These are phyloP conservation scores for Trifolium pratense DNA, from an alignment of 306 rosid genomes.

Conservation along the genomic window DNA sequence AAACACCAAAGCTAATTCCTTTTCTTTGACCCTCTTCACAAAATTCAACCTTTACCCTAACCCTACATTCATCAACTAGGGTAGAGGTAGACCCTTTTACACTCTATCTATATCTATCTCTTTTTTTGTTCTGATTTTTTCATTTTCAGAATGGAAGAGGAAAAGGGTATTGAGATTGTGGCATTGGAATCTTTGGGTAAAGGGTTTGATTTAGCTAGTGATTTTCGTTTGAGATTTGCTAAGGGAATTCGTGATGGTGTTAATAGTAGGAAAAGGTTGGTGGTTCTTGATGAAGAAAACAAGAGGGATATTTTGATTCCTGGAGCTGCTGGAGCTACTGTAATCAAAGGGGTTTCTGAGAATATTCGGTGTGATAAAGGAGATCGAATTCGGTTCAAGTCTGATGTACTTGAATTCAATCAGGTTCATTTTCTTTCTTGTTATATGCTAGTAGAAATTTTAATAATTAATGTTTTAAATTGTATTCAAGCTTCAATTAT, in stretches of 20 bases:
- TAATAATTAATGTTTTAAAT: neutral
- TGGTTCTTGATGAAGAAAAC: conserved; percentile 68
- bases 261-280: conserved; percentile 55
- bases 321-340: conserved; percentile 55
- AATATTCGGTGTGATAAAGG: conserved; percentile 90
- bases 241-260: conserved; percentile 57
- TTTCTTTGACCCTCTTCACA: conserved; percentile 24
- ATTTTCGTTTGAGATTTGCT: conserved; percentile 78
- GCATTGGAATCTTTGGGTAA: conserved; percentile 84
- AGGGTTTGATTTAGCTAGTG: conserved; percentile 89
- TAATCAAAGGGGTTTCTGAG: conserved; percentile 73
- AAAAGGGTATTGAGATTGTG: conserved; percentile 56
- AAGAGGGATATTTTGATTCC: conserved; percentile 82
- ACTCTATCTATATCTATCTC: neutral
- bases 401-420: conserved; percentile 89
- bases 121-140: conserved; percentile 14
- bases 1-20: conserved; percentile 24
- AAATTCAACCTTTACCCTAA: conserved; percentile 12
- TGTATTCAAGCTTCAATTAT: neutral
- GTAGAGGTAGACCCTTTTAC: conserved; percentile 6
- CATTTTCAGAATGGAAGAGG: conserved; percentile 40
- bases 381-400: conserved; percentile 87
- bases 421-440: conserved; percentile 54
- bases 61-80: conserved; percentile 14
- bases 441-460: neutral